Evolutionary conservation across 1,284 basidiomycete species (phyloP).

Genomic region (Austroboletus niveus): DNA sequence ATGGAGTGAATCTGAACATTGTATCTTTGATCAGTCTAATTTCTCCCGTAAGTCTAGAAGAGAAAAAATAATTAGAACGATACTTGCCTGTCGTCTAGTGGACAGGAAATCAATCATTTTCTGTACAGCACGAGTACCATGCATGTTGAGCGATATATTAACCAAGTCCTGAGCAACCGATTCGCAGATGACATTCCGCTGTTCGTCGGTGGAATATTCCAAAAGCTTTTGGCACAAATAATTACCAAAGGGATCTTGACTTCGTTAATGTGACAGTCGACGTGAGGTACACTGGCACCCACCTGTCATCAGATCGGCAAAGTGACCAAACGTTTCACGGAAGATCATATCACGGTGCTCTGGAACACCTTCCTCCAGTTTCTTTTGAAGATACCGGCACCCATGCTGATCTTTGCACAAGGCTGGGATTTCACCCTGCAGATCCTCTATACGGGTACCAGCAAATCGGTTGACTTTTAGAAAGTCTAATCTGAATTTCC

Average conservation of each 20-base stretch:
- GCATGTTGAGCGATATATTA: constrained; percentile 99
- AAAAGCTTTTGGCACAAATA: constrained; percentile 99
- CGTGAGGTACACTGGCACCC: constrained; percentile 19
- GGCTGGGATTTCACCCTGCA: constrained; percentile 90
- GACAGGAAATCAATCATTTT: constrained; percentile 99
- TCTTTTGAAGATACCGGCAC: constrained; percentile 98
- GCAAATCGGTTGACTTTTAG: constrained; percentile 87
- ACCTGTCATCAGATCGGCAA: constrained; percentile 98
- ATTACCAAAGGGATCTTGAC: constrained; percentile 96
- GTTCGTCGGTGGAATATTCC: constrained; percentile 97
- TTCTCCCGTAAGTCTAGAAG: constrained; percentile 44
- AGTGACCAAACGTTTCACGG: constrained; percentile 96
- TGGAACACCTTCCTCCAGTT: constrained; percentile 92
- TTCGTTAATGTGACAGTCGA: constrained; percentile 3
- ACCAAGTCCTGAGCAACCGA: constrained; percentile 97
- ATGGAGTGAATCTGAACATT: constrained; percentile 94
- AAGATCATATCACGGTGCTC: constrained; percentile 99
- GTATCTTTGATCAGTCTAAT: constrained; percentile 75
- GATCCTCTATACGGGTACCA: constrained; percentile 91
- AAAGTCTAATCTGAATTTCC: constrained; percentile 5
- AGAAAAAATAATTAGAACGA: constrained; percentile 25
- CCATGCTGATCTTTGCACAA: constrained; percentile 99
- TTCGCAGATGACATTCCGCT: constrained; percentile 96
- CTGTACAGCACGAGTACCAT: constrained; percentile 98
- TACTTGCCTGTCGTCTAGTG: constrained; percentile 85